Evolutionary conservation across 306 rosid genomes (phyloP).

Genomic region (Boehmeria nivea): DNA sequence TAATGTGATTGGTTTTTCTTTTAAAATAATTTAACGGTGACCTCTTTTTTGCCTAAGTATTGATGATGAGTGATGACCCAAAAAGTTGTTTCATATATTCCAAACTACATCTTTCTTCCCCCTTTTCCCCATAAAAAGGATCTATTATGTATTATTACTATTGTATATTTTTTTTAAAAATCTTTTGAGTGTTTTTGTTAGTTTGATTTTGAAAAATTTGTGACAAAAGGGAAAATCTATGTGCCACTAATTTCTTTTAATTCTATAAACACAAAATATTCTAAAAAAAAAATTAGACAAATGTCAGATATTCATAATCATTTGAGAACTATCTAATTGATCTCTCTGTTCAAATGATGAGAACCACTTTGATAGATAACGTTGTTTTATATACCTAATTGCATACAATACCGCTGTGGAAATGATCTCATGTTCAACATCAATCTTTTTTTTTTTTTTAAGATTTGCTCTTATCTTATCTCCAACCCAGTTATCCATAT

Average conservation of each 20-base stretch:
- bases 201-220: too few relatives aligned
- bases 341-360: not conserved
- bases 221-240: not conserved
- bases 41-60: too few relatives aligned
- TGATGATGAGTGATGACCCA: not conserved
- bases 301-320: not conserved
- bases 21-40: too few relatives aligned
- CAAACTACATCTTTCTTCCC: not conserved
- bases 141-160: too few relatives aligned
- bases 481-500: constrained; percentile 19
- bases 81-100: not conserved
- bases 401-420: not conserved
- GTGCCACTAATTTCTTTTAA: not conserved
- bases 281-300: too few relatives aligned
- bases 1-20: too few relatives aligned
- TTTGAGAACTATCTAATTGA: constrained; percentile 6
- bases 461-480: not conserved
- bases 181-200: too few relatives aligned
- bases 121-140: not conserved
- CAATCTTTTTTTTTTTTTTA: not conserved
- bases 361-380: constrained; percentile 5
- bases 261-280: too few relatives aligned
- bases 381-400: not conserved
- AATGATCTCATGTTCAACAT: constrained; percentile 23
- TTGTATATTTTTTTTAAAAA: too few relatives aligned